Evolutionary conservation across 1,139 yeast genomes (phyloP).

Genomic region (Kazachstania sp.): DNA sequence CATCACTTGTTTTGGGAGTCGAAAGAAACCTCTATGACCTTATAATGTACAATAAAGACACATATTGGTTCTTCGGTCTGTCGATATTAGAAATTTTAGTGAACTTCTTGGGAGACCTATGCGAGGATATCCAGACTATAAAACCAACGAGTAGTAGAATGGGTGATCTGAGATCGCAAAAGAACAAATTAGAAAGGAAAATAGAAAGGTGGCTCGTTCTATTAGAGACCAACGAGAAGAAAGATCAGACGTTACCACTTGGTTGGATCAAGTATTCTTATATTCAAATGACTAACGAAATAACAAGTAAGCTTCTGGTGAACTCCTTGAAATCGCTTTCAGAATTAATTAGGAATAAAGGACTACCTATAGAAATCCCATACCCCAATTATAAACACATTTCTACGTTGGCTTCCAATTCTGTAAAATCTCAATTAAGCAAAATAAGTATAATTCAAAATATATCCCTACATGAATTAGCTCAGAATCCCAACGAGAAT

Average conservation of each 20-base stretch:
- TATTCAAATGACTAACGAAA: slow-evolving; percentile 32
- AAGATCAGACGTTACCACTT: slow-evolving; percentile 20
- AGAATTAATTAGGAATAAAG: slow-evolving; percentile 17
- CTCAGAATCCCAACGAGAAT: slow-evolving; percentile 28
- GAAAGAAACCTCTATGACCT: slow-evolving; percentile 25
- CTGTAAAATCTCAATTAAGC: slow-evolving; percentile 49
- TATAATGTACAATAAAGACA: slow-evolving; percentile 8
- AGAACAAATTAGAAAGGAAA: slow-evolving; percentile 28
- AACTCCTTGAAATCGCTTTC: slow-evolving; percentile 26
- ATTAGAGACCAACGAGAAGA: slow-evolving; percentile 9
- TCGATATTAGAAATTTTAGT: slow-evolving; percentile 51
- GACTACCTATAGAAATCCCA: slow-evolving; percentile 10
- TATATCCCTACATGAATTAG: slow-evolving; percentile 25
- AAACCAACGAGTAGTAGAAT: slow-evolving; percentile 23
- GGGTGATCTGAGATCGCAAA: slow-evolving; percentile 25
- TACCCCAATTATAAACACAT: slow-evolving; percentile 48
- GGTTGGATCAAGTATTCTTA: slow-evolving; percentile 38
- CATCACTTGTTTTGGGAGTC: slow-evolving; percentile 30
- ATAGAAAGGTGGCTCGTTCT: slow-evolving; percentile 35
- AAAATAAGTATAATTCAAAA: slow-evolving; percentile 34
- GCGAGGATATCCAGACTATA: slow-evolving; percentile 21
- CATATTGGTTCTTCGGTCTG: slow-evolving; percentile 20
- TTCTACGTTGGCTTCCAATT: slow-evolving; percentile 46
- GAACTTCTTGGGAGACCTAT: slow-evolving; percentile 34
- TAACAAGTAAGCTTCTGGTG: slow-evolving; percentile 21